Percentiles rank a stretch among this genome's conserved stretches.
These are phyloP conservation scores for Schwanniomyces polymorphus DNA, from an alignment of 805 yeast species.

Conservation along the genomic window DNA sequence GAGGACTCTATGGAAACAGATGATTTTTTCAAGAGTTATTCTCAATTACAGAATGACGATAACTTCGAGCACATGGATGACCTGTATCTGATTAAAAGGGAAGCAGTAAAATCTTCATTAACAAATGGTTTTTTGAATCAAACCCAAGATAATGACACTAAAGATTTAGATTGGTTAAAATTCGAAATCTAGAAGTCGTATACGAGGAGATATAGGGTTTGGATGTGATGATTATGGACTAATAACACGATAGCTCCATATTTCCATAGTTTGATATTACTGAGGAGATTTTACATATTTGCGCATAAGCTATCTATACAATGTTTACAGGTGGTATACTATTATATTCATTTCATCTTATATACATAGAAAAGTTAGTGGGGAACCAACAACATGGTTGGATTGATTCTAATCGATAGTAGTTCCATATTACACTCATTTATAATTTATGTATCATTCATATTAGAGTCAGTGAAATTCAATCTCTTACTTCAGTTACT, in stretches of 20 bases:
- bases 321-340: not conserved
- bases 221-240: too few species aligned
- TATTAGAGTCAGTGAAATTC: too few species aligned
- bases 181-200: conserved; percentile 19
- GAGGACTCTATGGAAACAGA: conserved; percentile 7
- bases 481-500: too few species aligned
- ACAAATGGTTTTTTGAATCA: conserved; percentile 13
- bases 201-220: too few species aligned
- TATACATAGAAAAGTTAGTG: not conserved
- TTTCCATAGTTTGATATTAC: too few species aligned
- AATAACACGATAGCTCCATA: too few species aligned
- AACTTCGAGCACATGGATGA: conserved; percentile 2
- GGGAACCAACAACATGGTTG: not conserved
- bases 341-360: not conserved
- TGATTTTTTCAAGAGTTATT: conserved; percentile 6
- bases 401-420: not conserved
- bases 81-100: conserved; percentile 4
- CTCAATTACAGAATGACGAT: conserved; percentile 2
- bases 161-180: conserved; percentile 33
- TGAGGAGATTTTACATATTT: too few species aligned
- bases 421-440: too few species aligned
- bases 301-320: not conserved
- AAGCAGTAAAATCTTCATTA: conserved; percentile 6
- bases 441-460: too few species aligned
- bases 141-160: conserved; percentile 12